Percentiles rank a stretch among this genome's conserved stretches.
Conservation (phyloP, 2,329 filamentous ascomycete genomes). For the Epichloe gansuensis region DNA sequence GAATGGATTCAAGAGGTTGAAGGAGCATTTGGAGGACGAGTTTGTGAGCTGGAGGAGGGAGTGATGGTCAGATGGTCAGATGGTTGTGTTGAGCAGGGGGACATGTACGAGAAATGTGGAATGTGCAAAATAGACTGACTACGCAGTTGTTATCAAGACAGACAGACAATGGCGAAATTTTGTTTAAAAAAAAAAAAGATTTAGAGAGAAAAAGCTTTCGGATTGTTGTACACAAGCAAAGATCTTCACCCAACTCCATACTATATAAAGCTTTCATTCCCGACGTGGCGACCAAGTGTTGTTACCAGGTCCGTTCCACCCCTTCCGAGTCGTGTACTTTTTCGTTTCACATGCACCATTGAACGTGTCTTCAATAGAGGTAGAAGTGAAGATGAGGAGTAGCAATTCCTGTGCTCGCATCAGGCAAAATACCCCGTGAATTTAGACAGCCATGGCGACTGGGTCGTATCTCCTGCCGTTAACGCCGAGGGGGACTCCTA, state of each 20-base stretch:
- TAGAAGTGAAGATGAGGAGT: no score
- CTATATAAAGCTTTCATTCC: neutral
- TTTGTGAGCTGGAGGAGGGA: conserved; percentile 63
- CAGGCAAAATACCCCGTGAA: conserved; percentile 2
- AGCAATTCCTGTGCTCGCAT: neutral
- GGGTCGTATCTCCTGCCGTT: neutral
- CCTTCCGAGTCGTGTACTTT: neutral
- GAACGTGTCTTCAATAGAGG: neutral
- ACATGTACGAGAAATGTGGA: neutral
- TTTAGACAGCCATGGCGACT: conserved; percentile 5
- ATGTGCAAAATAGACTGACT: neutral
- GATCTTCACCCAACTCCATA: neutral
- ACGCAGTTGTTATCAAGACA: neutral
- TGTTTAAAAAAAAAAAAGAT: neutral
- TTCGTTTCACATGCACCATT: neutral
- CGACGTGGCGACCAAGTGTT: neutral
- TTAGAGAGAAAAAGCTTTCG: neutral
- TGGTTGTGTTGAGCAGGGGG: neutral
- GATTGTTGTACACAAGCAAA: neutral
- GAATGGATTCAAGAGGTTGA: conserved; percentile 61
- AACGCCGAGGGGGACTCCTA: conserved; percentile 1
- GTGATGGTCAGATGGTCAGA: conserved; percentile 21
- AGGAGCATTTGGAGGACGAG: conserved; percentile 63
- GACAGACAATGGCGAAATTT: neutral
- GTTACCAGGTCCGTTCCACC: neutral